phyloP scores from a whole-genome alignment of 805 yeast species.

The Candida silvicultrix region DNA sequence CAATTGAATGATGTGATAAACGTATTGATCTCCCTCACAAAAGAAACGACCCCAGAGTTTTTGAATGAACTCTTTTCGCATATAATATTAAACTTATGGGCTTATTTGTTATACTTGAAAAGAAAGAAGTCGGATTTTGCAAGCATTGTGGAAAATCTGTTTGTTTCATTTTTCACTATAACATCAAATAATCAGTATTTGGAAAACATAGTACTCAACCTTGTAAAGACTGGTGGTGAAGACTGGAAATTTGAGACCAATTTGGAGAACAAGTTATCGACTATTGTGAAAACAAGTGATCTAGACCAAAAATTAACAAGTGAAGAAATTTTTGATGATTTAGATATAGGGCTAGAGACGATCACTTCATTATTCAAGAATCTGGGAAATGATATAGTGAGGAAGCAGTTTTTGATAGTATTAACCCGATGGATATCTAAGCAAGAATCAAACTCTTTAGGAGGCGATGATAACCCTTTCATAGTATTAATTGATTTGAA shows the following conservation, averaged over 20 bases:
- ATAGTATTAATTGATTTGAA: slow-evolving; percentile 52
- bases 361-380: slow-evolving; percentile 40
- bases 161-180: slow-evolving; percentile 26
- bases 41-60: slow-evolving; percentile 32
- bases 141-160: slow-evolving; percentile 24
- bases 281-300: slow-evolving; percentile 19
- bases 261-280: slow-evolving; percentile 29
- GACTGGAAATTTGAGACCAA: slow-evolving; percentile 29
- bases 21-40: slow-evolving; percentile 57
- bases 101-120: slow-evolving; percentile 28
- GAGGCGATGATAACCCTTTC: slow-evolving; percentile 42
- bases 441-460: slow-evolving; percentile 8
- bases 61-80: slow-evolving; percentile 24
- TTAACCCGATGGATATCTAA: slow-evolving; percentile 55
- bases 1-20: slow-evolving; percentile 57
- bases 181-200: slow-evolving; percentile 23
- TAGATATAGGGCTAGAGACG: slow-evolving; percentile 38
- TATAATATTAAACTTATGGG: slow-evolving; percentile 30
- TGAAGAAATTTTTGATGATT: slow-evolving; percentile 32
- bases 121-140: slow-evolving; percentile 23
- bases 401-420: slow-evolving; percentile 39
- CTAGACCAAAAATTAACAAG: slow-evolving; percentile 5
- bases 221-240: slow-evolving; percentile 27
- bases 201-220: slow-evolving; percentile 22
- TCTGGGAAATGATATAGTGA: slow-evolving; percentile 41